These are phyloP conservation scores for Epichloe elymi DNA, from an alignment of 2,329 filamentous ascomycete genomes.

Conservation along the genomic window DNA sequence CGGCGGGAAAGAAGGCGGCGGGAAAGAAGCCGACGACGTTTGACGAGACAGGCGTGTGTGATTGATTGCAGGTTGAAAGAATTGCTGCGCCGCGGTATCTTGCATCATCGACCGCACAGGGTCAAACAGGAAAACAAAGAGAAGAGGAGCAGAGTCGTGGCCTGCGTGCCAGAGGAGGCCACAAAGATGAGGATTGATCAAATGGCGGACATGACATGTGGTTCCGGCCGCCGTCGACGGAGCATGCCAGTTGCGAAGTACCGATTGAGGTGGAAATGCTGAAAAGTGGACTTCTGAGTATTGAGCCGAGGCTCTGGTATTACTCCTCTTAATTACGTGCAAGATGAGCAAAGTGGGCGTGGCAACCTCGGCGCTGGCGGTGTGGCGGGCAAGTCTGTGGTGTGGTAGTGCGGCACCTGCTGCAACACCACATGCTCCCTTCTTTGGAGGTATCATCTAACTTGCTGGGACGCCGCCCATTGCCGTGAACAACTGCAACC, in stretches of 20 bases:
- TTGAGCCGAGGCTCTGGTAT: constrained; percentile 1
- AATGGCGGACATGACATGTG: constrained; percentile 10
- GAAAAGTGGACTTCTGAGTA: not conserved
- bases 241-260: constrained; percentile 1
- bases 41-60: not conserved
- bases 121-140: not conserved
- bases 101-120: not conserved
- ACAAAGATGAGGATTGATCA: constrained; percentile 2
- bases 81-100: not conserved
- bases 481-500: too few relatives aligned
- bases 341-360: too few relatives aligned
- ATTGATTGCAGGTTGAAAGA: not conserved
- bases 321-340: too few relatives aligned
- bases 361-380: not conserved
- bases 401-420: not conserved
- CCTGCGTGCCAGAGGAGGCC: constrained; percentile 3
- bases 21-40: not conserved
- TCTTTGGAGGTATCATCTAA: too few relatives aligned
- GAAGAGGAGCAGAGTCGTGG: not conserved
- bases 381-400: not conserved
- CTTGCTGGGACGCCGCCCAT: too few relatives aligned
- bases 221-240: constrained; percentile 6
- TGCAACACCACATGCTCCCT: too few relatives aligned
- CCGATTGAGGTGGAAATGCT: not conserved
- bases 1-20: not conserved